Evolutionary conservation across 2,329 filamentous ascomycete genomes (phyloP), one percentile per base, ranked within the genome.

Genomic region (Aspergillus melleus): DNA sequence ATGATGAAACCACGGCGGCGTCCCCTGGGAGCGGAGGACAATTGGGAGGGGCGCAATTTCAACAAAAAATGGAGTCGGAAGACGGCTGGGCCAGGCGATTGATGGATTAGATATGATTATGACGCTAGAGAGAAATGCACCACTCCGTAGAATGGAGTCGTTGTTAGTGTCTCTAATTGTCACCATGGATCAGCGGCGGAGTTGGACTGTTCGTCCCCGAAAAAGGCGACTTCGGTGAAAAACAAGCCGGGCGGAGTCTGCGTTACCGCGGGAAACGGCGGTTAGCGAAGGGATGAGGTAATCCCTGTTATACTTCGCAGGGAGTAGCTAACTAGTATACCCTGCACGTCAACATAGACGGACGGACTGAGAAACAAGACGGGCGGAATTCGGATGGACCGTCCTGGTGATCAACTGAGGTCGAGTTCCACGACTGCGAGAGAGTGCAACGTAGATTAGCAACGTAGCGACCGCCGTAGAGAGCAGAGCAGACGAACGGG

Each of bases 201-300:
- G 44, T 47, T 47, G 20, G 44, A 8, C 44, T 22, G 19, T 5
- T 10, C 4, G 19, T 20, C 44, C 44, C 44, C 44, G 44, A 47
- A 16, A 20, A 20, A 47, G 47, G 54, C 61, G 58, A 61, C 49
- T 60, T 64, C 61, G 61, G 61, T 61, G 54, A 20, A 52, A 42
- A 30, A 50, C 24, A 26, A 26, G 29, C 61, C 58, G 57, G 47
- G 57, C 58, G 61, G 49, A 58, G 49, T 51, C 46, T 59, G 57
- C 54, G 60, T 60, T 64, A 52, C 61, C 60, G 61, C 61, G 60
- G 61, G 60, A 62, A 64, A 64, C 60, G 52, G 55, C 55, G 58
- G 61, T 52, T 61, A 60, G 14, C 51, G 49, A 32, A 47, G 44
- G 50, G 20, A 49, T 54, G 36, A 42, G 36, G 36, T 42, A 42